Base-by-base conservation (phyloP, 352 stramenopile species). In the Globisporangium mamillatum region DNA sequence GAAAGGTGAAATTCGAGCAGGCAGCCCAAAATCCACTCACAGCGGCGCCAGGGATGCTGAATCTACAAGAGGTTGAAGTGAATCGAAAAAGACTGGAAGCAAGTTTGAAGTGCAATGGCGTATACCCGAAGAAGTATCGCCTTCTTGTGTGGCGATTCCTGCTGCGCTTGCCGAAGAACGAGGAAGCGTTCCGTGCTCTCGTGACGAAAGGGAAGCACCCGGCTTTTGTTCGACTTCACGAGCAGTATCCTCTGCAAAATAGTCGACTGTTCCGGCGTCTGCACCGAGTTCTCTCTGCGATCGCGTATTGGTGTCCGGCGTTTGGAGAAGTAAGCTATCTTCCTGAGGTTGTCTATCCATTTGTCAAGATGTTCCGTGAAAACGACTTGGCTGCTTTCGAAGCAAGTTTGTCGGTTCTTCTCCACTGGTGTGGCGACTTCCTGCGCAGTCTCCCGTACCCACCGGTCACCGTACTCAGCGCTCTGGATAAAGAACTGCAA, bases 331-430 rank as follows among this genome's bases (percentile, higher is more conserved):
- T 90, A 38, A 79, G 74, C 32, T 97, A 92, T 25, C 70, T 98
- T 18, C 88, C 92, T 22, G 84, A 84, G 18, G 32, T 96, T 20
- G 90, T 93, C 48, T 97, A 96, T 71, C 91, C 92, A 22, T 97
- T 98, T 66, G 75, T 97, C 60, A 92, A 93, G 58, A 80, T 95
- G 14, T 96, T 94, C 61, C 79, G 76, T 0, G 80, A 91, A 46
- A 95, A 97, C 57, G 91, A 97, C 32, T 66, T 98, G 24, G 90
- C 88, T 9, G 91, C 90, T 24, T 98, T 98, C 67, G 93, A 98
- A 82, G 79, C 88, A 20, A 88, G 88, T 36, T 48, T 97, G 48
- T 84, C 80, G 25, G 75, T 98, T 6, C 66, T 98, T n/a, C 76
- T 97, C 18, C 83, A 96, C 57, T 97, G 85, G 82, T 94, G 89